A percentile compares a stretch with the other conserved stretches of the same genome.
Conservation (phyloP, 495 filamentous ascomycete species). For the Neurospora terricola region DNA sequence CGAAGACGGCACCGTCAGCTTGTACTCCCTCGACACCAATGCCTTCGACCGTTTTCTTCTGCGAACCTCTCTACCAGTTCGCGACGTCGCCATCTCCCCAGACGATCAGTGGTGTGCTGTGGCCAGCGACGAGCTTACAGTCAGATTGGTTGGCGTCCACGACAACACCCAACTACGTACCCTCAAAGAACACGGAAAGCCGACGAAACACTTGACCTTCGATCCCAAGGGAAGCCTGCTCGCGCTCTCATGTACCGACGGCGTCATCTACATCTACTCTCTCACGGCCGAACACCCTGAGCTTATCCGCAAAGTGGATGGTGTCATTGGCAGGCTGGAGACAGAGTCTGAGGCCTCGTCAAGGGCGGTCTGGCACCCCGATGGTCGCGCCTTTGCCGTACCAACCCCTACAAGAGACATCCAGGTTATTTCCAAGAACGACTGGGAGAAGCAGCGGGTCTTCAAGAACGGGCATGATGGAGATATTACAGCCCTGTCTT, state of each 20-base stretch:
- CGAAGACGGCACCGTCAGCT: constrained; percentile 87
- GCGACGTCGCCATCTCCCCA: constrained; percentile 74
- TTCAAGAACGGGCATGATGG: constrained; percentile 74
- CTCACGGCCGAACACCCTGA: constrained; percentile 69
- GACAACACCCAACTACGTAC: constrained; percentile 66
- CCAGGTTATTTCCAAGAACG: constrained; percentile 70
- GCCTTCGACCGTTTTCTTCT: constrained; percentile 69
- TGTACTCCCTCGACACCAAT: constrained; percentile 70
- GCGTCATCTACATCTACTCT: constrained; percentile 81
- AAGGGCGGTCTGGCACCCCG: constrained; percentile 82
- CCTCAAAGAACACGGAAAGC: constrained; percentile 70
- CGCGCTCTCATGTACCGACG: constrained; percentile 79
- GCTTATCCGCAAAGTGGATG: constrained; percentile 73
- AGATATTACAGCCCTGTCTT: constrained; percentile 77
- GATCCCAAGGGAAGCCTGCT: constrained; percentile 70
- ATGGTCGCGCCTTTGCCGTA: constrained; percentile 81
- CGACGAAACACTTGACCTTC: constrained; percentile 84
- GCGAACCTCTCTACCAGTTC: constrained; percentile 69
- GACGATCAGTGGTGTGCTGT: constrained; percentile 86
- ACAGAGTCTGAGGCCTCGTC: constrained; percentile 68
- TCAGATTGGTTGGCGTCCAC: constrained; percentile 74
- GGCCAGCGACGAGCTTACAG: constrained; percentile 89
- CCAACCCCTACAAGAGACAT: constrained; percentile 79
- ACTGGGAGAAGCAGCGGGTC: constrained; percentile 72
- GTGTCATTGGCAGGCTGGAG: constrained; percentile 69